Base-by-base conservation (phyloP, 2,329 filamentous ascomycete genomes). In the Colletotrichum euphorbiae region DNA sequence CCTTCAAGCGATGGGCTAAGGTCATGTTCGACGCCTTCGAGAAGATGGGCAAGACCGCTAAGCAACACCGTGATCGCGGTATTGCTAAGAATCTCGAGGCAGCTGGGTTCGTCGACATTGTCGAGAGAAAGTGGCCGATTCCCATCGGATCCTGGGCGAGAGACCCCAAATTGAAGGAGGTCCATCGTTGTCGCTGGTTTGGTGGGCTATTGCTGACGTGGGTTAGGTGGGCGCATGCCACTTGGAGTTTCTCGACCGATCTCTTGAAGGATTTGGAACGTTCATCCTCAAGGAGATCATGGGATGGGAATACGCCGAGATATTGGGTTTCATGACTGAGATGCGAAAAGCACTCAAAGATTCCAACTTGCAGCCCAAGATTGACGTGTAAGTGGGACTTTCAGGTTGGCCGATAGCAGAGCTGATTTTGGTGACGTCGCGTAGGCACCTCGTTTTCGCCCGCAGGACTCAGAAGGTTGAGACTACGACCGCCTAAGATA, bases 31-130 rank as follows among this genome's bases (percentile, higher is more conserved):
- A 74, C 6, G 75, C 74, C 0, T 72, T 73, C 1, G 75, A 74
- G 24, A 75, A 73, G 33, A 72, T 79, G 1, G 76, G 76, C 4
- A 74, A 76, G 3, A 68, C 77, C 1, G 77, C 78, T 15, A 64
- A 71, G 1, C 69, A 76, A n/a, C 60, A 73, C 17, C 70, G 73
- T 17, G 67, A 72, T 40, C 43, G 24, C 15, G 59, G 52, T 6
- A 75, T 76, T 59, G 55, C 21, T 7, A 63, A 60, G 15, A 60
- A 58, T 24, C 72, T 77, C 40, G 55, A 67, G n/a, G 69, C 73
- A 1, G 72, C 72, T 1, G 75, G 75, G 2, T 77, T 75, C 19
- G 69, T 69, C 5, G 61, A 69, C 7, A 13, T 69, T 0, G 69
- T 67, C 21, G 61, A 66, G 33, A 70, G 70, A 28, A 68, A 59